phyloP scores from a whole-genome alignment of 2,329 filamentous ascomycete genomes.

The Madurella mycetomatis region DNA sequence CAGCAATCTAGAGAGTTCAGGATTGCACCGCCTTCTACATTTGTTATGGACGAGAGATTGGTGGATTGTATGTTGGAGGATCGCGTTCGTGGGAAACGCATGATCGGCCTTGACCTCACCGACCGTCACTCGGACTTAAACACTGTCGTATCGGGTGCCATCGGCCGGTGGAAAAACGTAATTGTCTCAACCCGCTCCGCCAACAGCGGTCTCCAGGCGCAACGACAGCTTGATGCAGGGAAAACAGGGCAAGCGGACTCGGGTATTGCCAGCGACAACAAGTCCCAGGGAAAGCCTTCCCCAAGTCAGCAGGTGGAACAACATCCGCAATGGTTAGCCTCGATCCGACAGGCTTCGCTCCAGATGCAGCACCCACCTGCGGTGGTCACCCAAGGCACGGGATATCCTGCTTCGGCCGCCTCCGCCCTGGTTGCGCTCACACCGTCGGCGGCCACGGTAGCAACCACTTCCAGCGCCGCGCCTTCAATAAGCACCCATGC shows the following conservation, averaged over 20 bases:
- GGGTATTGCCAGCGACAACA: not conserved
- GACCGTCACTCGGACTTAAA: slow-evolving; percentile 51
- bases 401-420: slow-evolving; percentile 2
- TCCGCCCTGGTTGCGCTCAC: not conserved
- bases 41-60: slow-evolving; percentile 48
- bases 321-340: slow-evolving; percentile 2
- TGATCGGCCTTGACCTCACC: slow-evolving; percentile 45
- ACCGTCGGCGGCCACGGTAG: slow-evolving; percentile 1
- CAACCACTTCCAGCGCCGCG: slow-evolving; percentile 21
- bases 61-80: slow-evolving; percentile 45
- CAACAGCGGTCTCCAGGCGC: slow-evolving; percentile 44
- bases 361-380: slow-evolving; percentile 21
- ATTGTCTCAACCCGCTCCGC: slow-evolving; percentile 47
- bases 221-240: slow-evolving; percentile 42
- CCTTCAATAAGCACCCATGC: slow-evolving; percentile 14
- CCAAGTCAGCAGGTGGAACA: not conserved
- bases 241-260: slow-evolving; percentile 7
- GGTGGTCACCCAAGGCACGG: slow-evolving; percentile 13
- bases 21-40: slow-evolving; percentile 46
- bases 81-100: slow-evolving; percentile 34
- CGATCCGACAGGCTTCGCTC: slow-evolving; percentile 6
- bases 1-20: slow-evolving; percentile 59
- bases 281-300: not conserved
- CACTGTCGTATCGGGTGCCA: slow-evolving; percentile 49
- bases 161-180: slow-evolving; percentile 59